Evolutionary conservation across 2,329 filamentous ascomycete genomes (phyloP).

Genomic region (Arthroderma uncinatum): DNA sequence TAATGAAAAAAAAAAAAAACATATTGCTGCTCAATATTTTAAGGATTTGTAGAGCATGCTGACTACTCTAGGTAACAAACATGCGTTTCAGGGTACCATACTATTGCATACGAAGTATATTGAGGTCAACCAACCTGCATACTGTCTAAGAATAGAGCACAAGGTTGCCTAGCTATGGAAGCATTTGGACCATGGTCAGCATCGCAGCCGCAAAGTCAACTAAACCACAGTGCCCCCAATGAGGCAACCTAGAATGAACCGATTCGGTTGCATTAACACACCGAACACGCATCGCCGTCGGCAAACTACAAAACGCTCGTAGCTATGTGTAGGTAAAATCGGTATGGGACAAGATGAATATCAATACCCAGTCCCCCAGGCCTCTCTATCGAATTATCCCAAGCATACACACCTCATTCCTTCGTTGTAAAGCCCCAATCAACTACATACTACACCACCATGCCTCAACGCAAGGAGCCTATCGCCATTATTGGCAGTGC

Average conservation of each 20-base stretch:
- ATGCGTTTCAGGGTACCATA: no score
- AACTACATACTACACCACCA: not conserved
- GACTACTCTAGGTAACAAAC: no score
- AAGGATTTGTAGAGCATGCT: no score
- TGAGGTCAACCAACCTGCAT: not conserved
- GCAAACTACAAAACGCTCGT: not conserved
- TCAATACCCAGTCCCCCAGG: not conserved
- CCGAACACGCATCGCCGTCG: not conserved
- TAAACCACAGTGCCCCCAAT: not conserved
- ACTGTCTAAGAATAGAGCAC: not conserved
- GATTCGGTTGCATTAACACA: not conserved
- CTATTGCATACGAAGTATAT: no score
- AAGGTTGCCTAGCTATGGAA: not conserved
- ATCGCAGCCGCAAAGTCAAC: no score
- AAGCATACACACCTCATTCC: not conserved
- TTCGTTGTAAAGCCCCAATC: not conserved
- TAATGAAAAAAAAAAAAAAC: no score
- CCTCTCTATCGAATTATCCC: not conserved
- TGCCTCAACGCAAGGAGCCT: slow-evolving; percentile 6
- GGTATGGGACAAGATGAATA: not conserved
- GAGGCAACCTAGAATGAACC: not conserved
- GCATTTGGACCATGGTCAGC: not conserved
- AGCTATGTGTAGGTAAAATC: not conserved
- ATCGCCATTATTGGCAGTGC: slow-evolving; percentile 25
- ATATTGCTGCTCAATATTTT: no score